Percentiles rank a stretch among this genome's conserved stretches.
These are phyloP conservation scores for Naegleria fowleri DNA, from an alignment of 208 protist species.

Conservation along the genomic window DNA sequence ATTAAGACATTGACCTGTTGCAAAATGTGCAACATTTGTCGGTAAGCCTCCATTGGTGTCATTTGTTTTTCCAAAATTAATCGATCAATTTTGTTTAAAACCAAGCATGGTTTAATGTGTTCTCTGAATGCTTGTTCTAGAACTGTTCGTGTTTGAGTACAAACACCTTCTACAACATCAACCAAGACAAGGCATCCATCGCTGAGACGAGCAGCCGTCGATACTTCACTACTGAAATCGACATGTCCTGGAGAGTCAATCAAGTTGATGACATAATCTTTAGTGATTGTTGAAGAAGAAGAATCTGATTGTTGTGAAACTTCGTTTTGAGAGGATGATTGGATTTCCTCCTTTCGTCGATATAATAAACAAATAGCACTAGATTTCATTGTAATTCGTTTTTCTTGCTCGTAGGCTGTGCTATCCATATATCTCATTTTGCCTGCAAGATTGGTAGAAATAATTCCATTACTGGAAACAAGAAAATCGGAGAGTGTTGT, in stretches of 20 bases:
- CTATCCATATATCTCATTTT: slow-evolving; percentile 95
- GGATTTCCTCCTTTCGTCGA: neutral
- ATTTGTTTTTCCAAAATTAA: slow-evolving; percentile 84
- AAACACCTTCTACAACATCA: slow-evolving; percentile 96
- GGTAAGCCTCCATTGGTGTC: slow-evolving; percentile 74
- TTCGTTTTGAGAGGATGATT: neutral
- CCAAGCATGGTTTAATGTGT: slow-evolving; percentile 83
- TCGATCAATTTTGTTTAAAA: slow-evolving; percentile 98
- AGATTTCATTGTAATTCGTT: slow-evolving; percentile 98
- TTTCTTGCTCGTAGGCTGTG: slow-evolving; percentile 91
- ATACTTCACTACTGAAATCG: slow-evolving; percentile 96
- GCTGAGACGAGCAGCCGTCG: slow-evolving; percentile 89
- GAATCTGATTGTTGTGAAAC: neutral
- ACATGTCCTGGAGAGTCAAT: slow-evolving; percentile 99
- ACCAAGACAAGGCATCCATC: slow-evolving; percentile 96
- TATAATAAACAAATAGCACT: slow-evolving; percentile 88
- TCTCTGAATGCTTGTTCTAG: slow-evolving; percentile 90
- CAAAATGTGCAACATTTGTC: slow-evolving; percentile 79
- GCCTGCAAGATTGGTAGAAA: slow-evolving; percentile 88
- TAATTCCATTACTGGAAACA: slow-evolving; percentile 93
- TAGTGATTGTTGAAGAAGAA: neutral
- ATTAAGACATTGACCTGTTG: slow-evolving; percentile 83
- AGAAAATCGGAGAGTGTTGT: slow-evolving; percentile 96
- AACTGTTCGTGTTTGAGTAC: slow-evolving; percentile 84
- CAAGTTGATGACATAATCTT: slow-evolving; percentile 85